Base-by-base conservation (phyloP, 352 stramenopile species). In the Phytophthora podocarpi region DNA sequence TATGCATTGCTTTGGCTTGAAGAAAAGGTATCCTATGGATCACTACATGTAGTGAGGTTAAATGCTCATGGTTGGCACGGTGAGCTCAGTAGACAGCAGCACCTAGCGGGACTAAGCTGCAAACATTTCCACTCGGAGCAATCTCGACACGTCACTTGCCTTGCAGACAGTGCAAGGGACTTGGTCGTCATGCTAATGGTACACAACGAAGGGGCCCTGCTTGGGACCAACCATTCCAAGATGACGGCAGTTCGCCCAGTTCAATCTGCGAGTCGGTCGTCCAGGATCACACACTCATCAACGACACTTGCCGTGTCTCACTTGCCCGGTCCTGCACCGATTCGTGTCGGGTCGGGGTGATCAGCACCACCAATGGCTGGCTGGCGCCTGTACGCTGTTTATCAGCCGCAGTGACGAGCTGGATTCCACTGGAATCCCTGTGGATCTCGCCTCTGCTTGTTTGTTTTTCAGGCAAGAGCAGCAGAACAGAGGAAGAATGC, bases 301-400 rank as follows among this genome's bases (percentile, higher is more conserved):
- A n/a, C n/a, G n/a, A n/a, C n/a, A n/a, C n/a, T n/a, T n/a, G n/a
- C n/a, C n/a, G 27, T 64, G 55, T 64, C 55, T 64, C 56, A 64
- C 9, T 41, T 49, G 23, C 48, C 9, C 20, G n/a, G 46, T 6
- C 21, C 35, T 39, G 28, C 15, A 34, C 15, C 1, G 20, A 36
- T 30, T n/a, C n/a, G n/a, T n/a, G n/a, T n/a, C 16, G 16, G 18
- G 12, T 21, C 30, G 30, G 20, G 50, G n/a, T 18, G 31, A 43
- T 24, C 30, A 20, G 20, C 51, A 59, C 39, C 51, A 60, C 51
- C 54, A 63, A 48, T 40, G 32, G 36, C 35, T 56, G 55, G 18
- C 40, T 61, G 40, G 34, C 26, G 41, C 31, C 23, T 61, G 53
- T 30, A 54, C 52, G 42, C n/a, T 41, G 37, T 4, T 13, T 39